phyloP scores from a whole-genome alignment of 805 yeast species.

The Wickerhamomyces xylosicus region DNA sequence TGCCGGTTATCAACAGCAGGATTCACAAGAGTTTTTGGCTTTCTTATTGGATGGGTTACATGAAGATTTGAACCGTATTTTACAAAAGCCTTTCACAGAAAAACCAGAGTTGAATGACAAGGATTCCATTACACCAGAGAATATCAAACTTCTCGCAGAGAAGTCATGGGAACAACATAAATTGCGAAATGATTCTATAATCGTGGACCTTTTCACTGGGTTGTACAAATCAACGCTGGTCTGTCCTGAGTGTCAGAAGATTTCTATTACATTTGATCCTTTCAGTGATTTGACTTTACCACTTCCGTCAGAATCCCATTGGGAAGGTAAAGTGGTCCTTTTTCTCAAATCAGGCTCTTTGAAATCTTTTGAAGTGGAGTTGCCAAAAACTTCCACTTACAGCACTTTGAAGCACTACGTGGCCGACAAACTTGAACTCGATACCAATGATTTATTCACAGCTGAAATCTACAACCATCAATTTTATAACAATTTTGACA shows the following conservation, averaged over 20 bases:
- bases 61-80: conserved; percentile 81
- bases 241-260: conserved; percentile 76
- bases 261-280: conserved; percentile 89
- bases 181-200: conserved; percentile 72
- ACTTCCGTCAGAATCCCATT: conserved; percentile 62
- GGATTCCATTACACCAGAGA: conserved; percentile 40
- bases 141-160: conserved; percentile 53
- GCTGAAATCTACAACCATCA: conserved; percentile 58
- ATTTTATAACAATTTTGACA: conserved; percentile 62
- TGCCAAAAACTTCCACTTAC: conserved; percentile 54
- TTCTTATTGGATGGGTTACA: conserved; percentile 83
- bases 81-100: conserved; percentile 76
- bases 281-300: conserved; percentile 86
- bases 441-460: conserved; percentile 32
- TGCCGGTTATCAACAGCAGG: conserved; percentile 80
- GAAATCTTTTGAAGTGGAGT: conserved; percentile 54
- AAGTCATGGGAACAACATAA: conserved; percentile 76
- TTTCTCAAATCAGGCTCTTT: conserved; percentile 49
- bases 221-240: conserved; percentile 80
- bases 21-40: conserved; percentile 86
- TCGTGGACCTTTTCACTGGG: conserved; percentile 83
- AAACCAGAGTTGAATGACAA: conserved; percentile 73
- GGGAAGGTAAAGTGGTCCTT: conserved; percentile 57
- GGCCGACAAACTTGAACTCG: conserved; percentile 31
- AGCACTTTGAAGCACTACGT: conserved; percentile 54